Base-by-base conservation (phyloP, 495 filamentous ascomycete genomes). In the Lophium mytilinum region DNA sequence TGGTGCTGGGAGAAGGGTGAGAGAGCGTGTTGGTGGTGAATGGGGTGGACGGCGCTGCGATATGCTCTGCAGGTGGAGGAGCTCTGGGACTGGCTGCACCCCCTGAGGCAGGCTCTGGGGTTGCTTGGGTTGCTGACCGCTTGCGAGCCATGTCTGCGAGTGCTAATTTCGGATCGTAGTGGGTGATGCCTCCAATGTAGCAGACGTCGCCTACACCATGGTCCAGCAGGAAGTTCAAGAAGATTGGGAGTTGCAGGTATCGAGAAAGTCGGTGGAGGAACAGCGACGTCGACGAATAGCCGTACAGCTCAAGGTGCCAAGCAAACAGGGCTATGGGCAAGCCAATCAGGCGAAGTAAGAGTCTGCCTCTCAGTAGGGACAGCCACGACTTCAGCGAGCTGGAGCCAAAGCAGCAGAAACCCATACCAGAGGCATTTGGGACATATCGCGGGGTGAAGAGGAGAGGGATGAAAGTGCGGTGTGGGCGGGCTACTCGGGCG, bases 191-290 rank as follows among this genome's bases (percentile, higher is more conserved):
- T 35, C 50, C 52, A 34, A 56, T 37, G 24, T 48, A 55, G 53
- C 45, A 59, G 37, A 57, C 11, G 47, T 45, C 12, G 43, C 48
- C 62, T 52, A 66, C 21, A 39, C 35, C 53, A 56, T 15, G 21
- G n/a, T 30, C 62, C 34, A 45, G 37, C 52, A 49, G 43, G 24
- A 50, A 49, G 58, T 39, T 54, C 34, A 54, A 24, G 24, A 57
- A n/a, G 19, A 37, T 41, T 39, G 37, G 15, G 50, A 65, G 41
- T 47, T 45, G 58, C 30, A 65, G 37, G 41, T 54, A 53, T 18
- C 55, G 56, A 42, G 63, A 58, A 50, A 62, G 63, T 19, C 63
- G 63, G 56, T 62, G 63, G 47, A 62, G 58, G 45, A 66, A 43
- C 30, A 58, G 54, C 50, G 54, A 58, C 17, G 60, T 55, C 17